Conservation (phyloP, 345 rosid species). For the Sapria himalayana region DNA sequence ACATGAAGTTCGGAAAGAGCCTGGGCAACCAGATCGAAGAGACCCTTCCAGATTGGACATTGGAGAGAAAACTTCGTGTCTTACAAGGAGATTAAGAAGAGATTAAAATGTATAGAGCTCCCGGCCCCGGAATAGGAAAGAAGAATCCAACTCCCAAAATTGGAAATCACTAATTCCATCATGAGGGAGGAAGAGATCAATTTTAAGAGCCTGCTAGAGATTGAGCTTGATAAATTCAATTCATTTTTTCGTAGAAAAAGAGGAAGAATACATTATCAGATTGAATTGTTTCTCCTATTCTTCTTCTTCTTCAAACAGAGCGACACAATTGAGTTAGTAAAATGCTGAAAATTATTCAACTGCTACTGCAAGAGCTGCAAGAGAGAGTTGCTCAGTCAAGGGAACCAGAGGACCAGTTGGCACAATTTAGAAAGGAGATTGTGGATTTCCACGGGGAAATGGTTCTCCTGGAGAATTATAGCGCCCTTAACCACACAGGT, state of each 20-base stretch:
- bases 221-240: conserved; percentile 83
- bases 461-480: conserved; percentile 83
- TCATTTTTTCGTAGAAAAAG: conserved; percentile 75
- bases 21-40: conserved; percentile 90
- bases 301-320: conserved; percentile 1
- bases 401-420: conserved; percentile 32
- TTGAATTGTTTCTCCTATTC: conserved; percentile 16
- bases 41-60: conserved; percentile 82
- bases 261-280: conserved; percentile 87
- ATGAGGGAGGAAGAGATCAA: conserved; percentile 54
- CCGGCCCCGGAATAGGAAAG: conserved; percentile 9
- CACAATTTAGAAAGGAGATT: conserved; percentile 54
- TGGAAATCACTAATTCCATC: not conserved
- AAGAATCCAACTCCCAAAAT: conserved; percentile 7
- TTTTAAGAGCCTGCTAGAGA: conserved; percentile 50
- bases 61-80: conserved; percentile 93
- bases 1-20: conserved; percentile 90
- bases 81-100: conserved; percentile 87
- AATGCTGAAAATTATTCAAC: not conserved
- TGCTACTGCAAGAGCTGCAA: conserved; percentile 38
- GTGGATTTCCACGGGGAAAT: conserved; percentile 91
- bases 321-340: not conserved
- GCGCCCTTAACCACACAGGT: conserved; percentile 96
- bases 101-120: conserved; percentile 48
- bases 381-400: conserved; percentile 46